Evolutionary conservation across 1,284 basidiomycete species (phyloP).

Genomic region (Abortiporus biennis): DNA sequence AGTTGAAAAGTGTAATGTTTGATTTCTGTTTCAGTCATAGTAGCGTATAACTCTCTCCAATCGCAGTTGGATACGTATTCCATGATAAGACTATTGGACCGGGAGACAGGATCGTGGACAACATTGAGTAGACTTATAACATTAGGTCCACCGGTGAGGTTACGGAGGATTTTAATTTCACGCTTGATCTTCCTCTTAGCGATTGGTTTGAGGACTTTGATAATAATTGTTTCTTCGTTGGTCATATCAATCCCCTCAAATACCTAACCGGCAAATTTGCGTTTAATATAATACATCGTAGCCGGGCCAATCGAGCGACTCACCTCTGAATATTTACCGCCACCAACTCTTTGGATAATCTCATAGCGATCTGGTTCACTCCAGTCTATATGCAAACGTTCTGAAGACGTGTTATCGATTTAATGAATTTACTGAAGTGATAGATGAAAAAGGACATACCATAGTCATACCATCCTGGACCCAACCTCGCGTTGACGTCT

Average conservation of each 20-base stretch:
- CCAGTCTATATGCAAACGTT: slow-evolving; percentile 76
- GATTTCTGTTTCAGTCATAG: slow-evolving; percentile 76
- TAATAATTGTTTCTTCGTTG: slow-evolving; percentile 74
- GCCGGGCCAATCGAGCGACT: slow-evolving; percentile 6
- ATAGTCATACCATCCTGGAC: slow-evolving; percentile 78
- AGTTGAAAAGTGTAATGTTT: slow-evolving; percentile 85
- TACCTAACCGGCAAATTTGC: slow-evolving; percentile 41
- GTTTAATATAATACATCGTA: slow-evolving; percentile 1
- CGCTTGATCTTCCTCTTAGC: slow-evolving; percentile 92
- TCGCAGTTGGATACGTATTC: slow-evolving; percentile 84
- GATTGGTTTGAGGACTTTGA: slow-evolving; percentile 90
- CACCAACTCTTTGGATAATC: slow-evolving; percentile 94
- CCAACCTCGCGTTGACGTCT: slow-evolving; percentile 65
- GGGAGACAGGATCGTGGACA: slow-evolving; percentile 69
- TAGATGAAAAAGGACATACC: slow-evolving; percentile 34
- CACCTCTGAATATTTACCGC: slow-evolving; percentile 95
- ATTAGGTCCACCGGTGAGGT: slow-evolving; percentile 83
- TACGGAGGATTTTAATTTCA: slow-evolving; percentile 88
- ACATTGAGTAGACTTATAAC: slow-evolving; percentile 80
- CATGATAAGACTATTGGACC: slow-evolving; percentile 81
- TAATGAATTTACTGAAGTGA: slow-evolving; percentile 10
- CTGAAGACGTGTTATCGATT: slow-evolving; percentile 34
- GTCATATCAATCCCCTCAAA: slow-evolving; percentile 83
- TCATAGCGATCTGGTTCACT: slow-evolving; percentile 97
- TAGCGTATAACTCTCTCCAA: slow-evolving; percentile 75